These are phyloP conservation scores for Phaeosphaeriaceae sp. DNA, from an alignment of 2,329 filamentous ascomycete genomes.

Conservation along the genomic window DNA sequence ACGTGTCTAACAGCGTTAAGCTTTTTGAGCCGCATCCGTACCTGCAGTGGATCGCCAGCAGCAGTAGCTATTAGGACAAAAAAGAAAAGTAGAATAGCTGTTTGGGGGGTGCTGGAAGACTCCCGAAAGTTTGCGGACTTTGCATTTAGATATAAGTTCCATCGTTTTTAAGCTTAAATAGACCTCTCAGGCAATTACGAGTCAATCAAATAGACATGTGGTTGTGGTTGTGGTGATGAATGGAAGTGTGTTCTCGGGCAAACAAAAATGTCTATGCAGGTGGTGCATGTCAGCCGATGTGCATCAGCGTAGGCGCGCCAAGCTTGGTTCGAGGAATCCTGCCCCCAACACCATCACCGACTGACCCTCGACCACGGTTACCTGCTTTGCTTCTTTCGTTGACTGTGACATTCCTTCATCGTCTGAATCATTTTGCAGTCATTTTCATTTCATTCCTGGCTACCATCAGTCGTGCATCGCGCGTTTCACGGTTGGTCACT, in stretches of 20 bases:
- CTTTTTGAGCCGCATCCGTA: constrained; percentile 47
- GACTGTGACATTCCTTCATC: constrained; percentile 18
- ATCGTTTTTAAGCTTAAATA: constrained; percentile 7
- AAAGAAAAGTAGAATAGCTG: constrained; percentile 19
- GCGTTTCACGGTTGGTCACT: constrained; percentile 16
- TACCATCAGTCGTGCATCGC: constrained; percentile 22
- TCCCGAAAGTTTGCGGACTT: constrained; percentile 36
- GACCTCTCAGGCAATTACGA: constrained; percentile 1
- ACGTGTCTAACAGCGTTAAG: constrained; percentile 35
- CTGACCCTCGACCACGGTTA: constrained; percentile 25
- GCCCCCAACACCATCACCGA: constrained; percentile 26
- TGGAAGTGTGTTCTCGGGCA: constrained; percentile 4
- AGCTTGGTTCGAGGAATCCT: constrained; percentile 18
- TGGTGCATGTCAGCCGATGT: constrained; percentile 12
- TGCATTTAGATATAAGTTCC: not conserved
- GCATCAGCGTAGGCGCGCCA: constrained; percentile 23
- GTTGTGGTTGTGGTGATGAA: constrained; percentile 26
- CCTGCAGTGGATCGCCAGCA: constrained; percentile 44
- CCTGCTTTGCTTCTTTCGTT: constrained; percentile 13
- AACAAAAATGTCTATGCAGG: not conserved
- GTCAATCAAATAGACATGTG: constrained; percentile 15
- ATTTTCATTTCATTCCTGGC: constrained; percentile 4
- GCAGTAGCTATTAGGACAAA: constrained; percentile 24
- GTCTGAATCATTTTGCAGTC: constrained; percentile 14
- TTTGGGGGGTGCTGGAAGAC: constrained; percentile 22